Evolutionary conservation across 202 grass and related monocot genomes (phyloP).

Genomic region (Cymbopogon flexuosus): DNA sequence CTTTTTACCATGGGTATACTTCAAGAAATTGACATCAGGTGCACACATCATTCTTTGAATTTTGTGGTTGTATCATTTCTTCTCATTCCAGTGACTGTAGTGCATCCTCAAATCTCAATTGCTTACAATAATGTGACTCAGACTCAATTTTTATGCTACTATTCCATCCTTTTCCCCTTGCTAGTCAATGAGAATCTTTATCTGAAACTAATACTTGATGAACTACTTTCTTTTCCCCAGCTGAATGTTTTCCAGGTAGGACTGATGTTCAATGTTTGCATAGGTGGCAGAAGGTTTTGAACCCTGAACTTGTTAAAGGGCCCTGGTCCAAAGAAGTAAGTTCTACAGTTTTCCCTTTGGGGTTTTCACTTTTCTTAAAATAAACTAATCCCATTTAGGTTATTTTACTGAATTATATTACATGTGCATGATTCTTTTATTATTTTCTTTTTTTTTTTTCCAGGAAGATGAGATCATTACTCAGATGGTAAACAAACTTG

Average conservation of each 20-base stretch:
- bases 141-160: neutral
- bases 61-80: neutral
- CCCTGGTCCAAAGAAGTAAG: constrained; percentile 92
- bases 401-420: constrained; percentile 19
- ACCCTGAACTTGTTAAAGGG: constrained; percentile 83
- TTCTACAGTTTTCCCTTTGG: constrained; percentile 11
- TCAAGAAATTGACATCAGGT: neutral
- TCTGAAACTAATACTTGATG: constrained; percentile 17
- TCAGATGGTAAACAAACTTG: constrained; percentile 71
- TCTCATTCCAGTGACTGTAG: neutral
- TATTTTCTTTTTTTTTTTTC: constrained; percentile 1
- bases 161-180: neutral
- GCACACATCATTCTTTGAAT: constrained; percentile 2
- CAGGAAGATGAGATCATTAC: constrained; percentile 85
- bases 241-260: constrained; percentile 69
- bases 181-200: neutral
- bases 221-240: constrained; percentile 35
- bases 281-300: constrained; percentile 92
- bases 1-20: neutral
- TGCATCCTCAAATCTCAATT: constrained; percentile 3
- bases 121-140: neutral
- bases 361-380: neutral
- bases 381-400: neutral
- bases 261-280: constrained; percentile 89
- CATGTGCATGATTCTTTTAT: neutral